A percentile compares a stretch with the other conserved stretches of the same genome.
Evolutionary conservation across 768 basidiomycete species (phyloP).

Genomic region (Suillus brevipes): DNA sequence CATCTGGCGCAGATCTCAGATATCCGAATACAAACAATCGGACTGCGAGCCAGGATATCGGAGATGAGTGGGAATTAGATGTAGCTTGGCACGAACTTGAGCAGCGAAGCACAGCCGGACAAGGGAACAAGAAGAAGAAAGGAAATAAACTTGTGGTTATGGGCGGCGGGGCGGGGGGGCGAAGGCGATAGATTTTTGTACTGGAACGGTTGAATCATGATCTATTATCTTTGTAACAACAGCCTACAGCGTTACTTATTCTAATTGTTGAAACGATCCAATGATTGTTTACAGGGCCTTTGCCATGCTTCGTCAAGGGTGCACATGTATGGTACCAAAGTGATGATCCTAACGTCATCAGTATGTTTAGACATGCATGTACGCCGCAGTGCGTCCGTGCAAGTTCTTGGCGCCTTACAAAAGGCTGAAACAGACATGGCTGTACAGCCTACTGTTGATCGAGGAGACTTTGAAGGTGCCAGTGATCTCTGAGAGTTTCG

Average conservation of each 20-base stretch:
- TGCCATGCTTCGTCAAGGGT: background rate
- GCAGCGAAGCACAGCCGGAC: conserved; percentile 41
- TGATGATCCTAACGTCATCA: conserved; percentile 69
- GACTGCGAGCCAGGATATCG: conserved; percentile 30
- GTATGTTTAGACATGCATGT: conserved; percentile 55
- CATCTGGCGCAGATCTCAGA: conserved; percentile 33
- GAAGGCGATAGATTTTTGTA: conserved; percentile 37
- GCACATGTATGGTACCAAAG: conserved; percentile 34
- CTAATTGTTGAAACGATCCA: background rate
- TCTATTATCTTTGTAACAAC: conserved; percentile 18
- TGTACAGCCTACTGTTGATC: too few relatives aligned
- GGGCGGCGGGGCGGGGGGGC: conserved; percentile 60
- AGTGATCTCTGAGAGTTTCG: conserved; percentile 29
- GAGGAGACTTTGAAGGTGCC: conserved; percentile 39
- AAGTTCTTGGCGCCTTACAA: conserved; percentile 22
- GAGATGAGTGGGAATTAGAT: conserved; percentile 78
- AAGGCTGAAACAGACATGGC: conserved; percentile 41
- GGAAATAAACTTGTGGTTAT: conserved; percentile 69
- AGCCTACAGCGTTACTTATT: conserved; percentile 7
- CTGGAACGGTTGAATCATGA: background rate
- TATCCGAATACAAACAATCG: conserved; percentile 40
- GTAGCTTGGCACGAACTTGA: conserved; percentile 82
- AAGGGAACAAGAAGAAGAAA: conserved; percentile 59
- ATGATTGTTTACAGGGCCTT: background rate
- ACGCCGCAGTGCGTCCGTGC: conserved; percentile 71